These are phyloP conservation scores for Ogataea pini DNA, from an alignment of 805 yeast genomes.

Conservation along the genomic window DNA sequence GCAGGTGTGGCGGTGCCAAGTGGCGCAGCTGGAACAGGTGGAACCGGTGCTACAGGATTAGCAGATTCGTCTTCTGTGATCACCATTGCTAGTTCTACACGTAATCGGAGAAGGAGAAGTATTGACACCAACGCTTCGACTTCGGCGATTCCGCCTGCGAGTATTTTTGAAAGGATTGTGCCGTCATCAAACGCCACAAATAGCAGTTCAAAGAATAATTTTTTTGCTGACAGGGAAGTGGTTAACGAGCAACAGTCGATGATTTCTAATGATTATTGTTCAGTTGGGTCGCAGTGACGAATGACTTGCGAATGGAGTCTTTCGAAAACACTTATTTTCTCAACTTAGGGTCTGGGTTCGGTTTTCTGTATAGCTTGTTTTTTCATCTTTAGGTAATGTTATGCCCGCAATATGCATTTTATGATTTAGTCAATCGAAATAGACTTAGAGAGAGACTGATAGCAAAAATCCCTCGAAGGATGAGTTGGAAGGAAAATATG, in stretches of 20 bases:
- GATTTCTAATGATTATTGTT: conserved; percentile 20
- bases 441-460: too few relatives aligned
- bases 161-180: conserved; percentile 57
- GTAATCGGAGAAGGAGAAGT: conserved; percentile 35
- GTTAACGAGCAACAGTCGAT: conserved; percentile 24
- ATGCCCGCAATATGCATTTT: too few relatives aligned
- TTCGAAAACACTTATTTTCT: too few relatives aligned
- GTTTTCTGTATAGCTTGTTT: too few relatives aligned
- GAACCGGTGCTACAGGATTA: too few relatives aligned
- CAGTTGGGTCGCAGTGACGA: conserved; percentile 18
- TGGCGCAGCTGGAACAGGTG: conserved; percentile 10
- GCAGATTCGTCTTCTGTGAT: conserved; percentile 35
- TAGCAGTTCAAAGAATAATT: conserved; percentile 15
- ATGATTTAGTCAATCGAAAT: not conserved
- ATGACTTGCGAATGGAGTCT: not conserved
- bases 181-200: conserved; percentile 24
- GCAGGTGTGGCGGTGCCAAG: not conserved
- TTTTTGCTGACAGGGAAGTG: conserved; percentile 6
- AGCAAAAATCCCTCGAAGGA: too few relatives aligned
- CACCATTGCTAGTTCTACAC: conserved; percentile 37
- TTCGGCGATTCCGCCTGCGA: conserved; percentile 73
- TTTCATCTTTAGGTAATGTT: too few relatives aligned
- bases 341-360: too few relatives aligned
- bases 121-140: conserved; percentile 60
- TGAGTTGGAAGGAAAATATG: too few relatives aligned